Percentiles rank a stretch among this genome's conserved stretches.
Conservation (phyloP, 345 rosid genomes). For the Alliaria petiolata region DNA sequence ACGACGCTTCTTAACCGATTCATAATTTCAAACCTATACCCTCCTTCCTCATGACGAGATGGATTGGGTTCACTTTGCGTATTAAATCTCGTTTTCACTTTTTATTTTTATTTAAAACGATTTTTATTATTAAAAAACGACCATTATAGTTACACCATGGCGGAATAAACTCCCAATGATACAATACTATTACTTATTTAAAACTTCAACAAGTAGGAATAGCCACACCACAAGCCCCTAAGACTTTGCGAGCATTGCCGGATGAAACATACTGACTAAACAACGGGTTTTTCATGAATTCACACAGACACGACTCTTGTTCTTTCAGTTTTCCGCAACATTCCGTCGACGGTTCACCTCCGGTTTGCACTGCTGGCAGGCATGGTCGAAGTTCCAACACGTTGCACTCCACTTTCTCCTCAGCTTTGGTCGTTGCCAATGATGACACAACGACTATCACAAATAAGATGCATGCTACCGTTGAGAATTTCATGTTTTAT, state of each 20-base stretch:
- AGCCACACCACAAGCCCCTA: conserved; percentile 36
- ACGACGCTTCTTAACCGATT: too few species aligned
- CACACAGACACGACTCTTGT: conserved; percentile 61
- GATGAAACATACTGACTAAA: conserved; percentile 31
- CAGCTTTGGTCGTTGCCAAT: background rate
- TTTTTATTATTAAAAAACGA: too few species aligned
- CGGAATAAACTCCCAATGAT: too few species aligned
- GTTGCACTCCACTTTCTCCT: conserved; percentile 37
- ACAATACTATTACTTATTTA: too few species aligned
- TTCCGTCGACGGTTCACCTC: conserved; percentile 23
- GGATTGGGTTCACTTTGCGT: too few species aligned
- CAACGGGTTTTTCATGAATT: conserved; percentile 42
- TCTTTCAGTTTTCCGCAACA: too few species aligned
- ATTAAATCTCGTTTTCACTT: too few species aligned
- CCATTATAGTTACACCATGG: too few species aligned
- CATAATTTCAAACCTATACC: too few species aligned
- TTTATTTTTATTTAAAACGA: too few species aligned
- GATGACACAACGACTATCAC: background rate
- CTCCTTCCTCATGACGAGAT: too few species aligned
- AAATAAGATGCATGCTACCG: background rate
- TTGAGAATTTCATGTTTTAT: conserved; percentile 2
- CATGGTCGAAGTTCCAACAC: conserved; percentile 45
- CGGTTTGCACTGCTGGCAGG: conserved; percentile 26
- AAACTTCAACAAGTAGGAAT: conserved; percentile 40
- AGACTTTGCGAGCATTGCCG: conserved; percentile 37